These are phyloP conservation scores for Cucurbita pepo DNA, from an alignment of 306 rosid species.

Conservation along the genomic window DNA sequence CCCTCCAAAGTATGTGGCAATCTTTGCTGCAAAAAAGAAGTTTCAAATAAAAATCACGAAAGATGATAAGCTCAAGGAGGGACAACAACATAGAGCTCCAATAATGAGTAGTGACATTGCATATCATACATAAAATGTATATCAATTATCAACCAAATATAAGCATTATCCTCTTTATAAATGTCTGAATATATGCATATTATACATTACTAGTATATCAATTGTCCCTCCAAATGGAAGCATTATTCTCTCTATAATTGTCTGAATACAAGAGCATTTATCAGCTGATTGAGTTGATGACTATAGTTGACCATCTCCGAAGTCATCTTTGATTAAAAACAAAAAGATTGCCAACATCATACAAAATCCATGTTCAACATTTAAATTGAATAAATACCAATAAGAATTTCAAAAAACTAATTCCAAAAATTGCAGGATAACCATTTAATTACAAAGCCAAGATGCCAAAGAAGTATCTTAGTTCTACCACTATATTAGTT, in stretches of 20 bases:
- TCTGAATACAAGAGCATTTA: background rate
- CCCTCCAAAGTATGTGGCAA: constrained; percentile 47
- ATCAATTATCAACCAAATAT: no score
- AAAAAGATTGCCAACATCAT: background rate
- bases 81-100: background rate
- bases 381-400: background rate
- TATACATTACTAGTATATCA: background rate
- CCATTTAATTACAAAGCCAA: background rate
- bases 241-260: no score
- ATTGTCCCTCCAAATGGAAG: background rate
- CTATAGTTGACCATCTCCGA: background rate
- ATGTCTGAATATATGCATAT: no score
- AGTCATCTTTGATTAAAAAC: background rate
- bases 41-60: background rate
- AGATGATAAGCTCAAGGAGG: background rate
- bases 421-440: background rate
- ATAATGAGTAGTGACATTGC: background rate
- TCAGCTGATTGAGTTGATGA: background rate
- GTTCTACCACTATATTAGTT: background rate
- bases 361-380: background rate
- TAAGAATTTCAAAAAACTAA: background rate
- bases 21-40: constrained; percentile 40
- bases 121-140: background rate
- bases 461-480: background rate
- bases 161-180: no score